Evolutionary conservation across 352 stramenopile species (phyloP).

Genomic region (Thraustochytrium aureum): DNA sequence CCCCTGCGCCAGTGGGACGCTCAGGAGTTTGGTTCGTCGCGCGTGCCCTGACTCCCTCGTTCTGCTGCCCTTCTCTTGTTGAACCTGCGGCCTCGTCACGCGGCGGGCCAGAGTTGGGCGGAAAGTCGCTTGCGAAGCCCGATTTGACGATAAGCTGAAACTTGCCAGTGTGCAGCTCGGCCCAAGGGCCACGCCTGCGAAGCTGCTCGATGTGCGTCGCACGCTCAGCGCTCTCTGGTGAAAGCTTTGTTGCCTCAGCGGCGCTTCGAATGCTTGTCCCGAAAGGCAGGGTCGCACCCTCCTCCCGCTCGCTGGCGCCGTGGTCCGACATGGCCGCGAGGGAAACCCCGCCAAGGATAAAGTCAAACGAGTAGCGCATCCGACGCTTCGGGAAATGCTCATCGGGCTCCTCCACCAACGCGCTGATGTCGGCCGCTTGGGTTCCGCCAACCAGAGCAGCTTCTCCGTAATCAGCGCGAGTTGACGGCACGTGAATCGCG

Average conservation of each 20-base stretch:
- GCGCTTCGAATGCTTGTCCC: background rate
- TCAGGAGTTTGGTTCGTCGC: background rate
- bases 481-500: background rate
- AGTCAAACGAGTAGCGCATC: slow-evolving; percentile 44
- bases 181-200: background rate
- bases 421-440: background rate
- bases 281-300: background rate
- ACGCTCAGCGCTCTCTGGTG: too few species aligned
- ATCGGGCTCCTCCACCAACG: background rate
- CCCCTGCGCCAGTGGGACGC: background rate
- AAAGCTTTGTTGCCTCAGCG: too few species aligned
- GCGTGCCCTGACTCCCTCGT: background rate
- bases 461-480: too few species aligned
- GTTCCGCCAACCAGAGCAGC: background rate
- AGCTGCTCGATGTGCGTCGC: too few species aligned
- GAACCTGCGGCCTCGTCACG: background rate
- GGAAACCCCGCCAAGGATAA: slow-evolving; percentile 45
- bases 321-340: slow-evolving; percentile 29
- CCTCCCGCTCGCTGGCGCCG: background rate
- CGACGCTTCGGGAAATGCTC: too few species aligned
- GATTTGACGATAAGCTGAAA: slow-evolving; percentile 48
- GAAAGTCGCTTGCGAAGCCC: slow-evolving; percentile 16
- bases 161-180: slow-evolving; percentile 38
- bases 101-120: background rate
- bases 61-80: background rate